Base-by-base conservation (phyloP, 2,329 filamentous ascomycete genomes). In the Claviceps africana region DNA sequence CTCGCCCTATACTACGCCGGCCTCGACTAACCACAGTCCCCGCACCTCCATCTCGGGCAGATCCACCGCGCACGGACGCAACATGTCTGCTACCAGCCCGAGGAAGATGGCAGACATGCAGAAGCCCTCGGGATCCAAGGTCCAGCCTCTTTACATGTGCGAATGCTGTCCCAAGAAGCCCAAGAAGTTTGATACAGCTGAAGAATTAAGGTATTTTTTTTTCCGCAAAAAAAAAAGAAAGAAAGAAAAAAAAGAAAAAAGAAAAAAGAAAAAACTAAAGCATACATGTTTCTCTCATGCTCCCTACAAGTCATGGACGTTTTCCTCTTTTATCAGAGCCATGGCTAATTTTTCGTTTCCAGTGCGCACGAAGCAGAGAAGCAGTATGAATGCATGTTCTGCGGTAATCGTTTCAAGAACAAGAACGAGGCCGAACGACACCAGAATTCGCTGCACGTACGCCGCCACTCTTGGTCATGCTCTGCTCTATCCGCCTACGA, bases 391-490 rank as follows among this genome's bases (percentile, higher is more conserved):
- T 97, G 91, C 67, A 78, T 82, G 30, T 97, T 88, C 65, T 97
- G 91, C 67, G 86, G 86, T 43, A 96, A 96, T 65, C 83, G 91
- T 11, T 97, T 97, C 74, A 97, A 97, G 70, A 97, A 97, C 72
- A 97, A 97, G 71, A 97, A 97, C 62, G 93, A 97, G 70, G 90
- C 90, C 2, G 91, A 97, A 67, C 82, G 93, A 33, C 91, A 97
- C 65, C 90, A 95, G 63, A 97, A 96, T 63, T 95, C 90, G 15
- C 79, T 97, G 11, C 91, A 97, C 67, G 78, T 97, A 9, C 82
- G 91, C 35, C 83, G 86, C 25, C 89, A 97, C 70, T 96, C 90
- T 48, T 98, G 93, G 93, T 96, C 91, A 11, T 98, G 93, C 67
- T 90, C 89, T 33, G 88, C 90, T 1, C 79, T 98, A 28, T 80